phyloP scores from a whole-genome alignment of 495 filamentous ascomycete species.

The Aspergillus hancockii region DNA sequence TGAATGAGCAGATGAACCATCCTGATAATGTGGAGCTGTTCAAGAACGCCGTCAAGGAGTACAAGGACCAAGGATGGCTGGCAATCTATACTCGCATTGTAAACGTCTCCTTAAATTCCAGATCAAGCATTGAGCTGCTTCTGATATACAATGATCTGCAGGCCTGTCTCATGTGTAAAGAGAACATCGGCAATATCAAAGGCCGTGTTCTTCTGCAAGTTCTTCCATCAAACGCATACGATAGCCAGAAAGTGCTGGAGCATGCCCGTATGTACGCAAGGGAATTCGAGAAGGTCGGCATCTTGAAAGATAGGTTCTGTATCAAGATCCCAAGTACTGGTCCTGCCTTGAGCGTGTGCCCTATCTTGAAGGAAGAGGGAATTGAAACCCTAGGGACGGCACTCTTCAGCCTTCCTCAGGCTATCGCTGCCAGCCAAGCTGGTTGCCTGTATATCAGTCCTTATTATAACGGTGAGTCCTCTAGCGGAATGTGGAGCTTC shows the following conservation, averaged over 20 bases:
- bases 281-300: slow-evolving; percentile 39
- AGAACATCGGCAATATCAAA: slow-evolving; percentile 40
- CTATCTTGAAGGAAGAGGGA: slow-evolving; percentile 44
- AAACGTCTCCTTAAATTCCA: neutral
- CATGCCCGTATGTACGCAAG: slow-evolving; percentile 41
- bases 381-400: slow-evolving; percentile 58
- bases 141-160: slow-evolving; percentile 1
- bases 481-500: neutral
- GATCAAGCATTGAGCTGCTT: neutral
- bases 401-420: slow-evolving; percentile 58
- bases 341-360: slow-evolving; percentile 57
- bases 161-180: slow-evolving; percentile 40
- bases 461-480: slow-evolving; percentile 41
- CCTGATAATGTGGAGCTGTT: slow-evolving; percentile 39
- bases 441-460: slow-evolving; percentile 58
- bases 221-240: slow-evolving; percentile 39
- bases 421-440: slow-evolving; percentile 50
- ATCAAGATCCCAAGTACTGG: slow-evolving; percentile 63
- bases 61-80: slow-evolving; percentile 41
- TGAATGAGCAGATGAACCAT: slow-evolving; percentile 38
- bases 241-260: slow-evolving; percentile 30
- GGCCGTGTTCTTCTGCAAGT: slow-evolving; percentile 43
- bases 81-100: slow-evolving; percentile 43
- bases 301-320: slow-evolving; percentile 49
- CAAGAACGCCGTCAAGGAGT: slow-evolving; percentile 31